Base-by-base conservation (phyloP, 2,329 filamentous ascomycete species). In the Aspergillus sergii region DNA sequence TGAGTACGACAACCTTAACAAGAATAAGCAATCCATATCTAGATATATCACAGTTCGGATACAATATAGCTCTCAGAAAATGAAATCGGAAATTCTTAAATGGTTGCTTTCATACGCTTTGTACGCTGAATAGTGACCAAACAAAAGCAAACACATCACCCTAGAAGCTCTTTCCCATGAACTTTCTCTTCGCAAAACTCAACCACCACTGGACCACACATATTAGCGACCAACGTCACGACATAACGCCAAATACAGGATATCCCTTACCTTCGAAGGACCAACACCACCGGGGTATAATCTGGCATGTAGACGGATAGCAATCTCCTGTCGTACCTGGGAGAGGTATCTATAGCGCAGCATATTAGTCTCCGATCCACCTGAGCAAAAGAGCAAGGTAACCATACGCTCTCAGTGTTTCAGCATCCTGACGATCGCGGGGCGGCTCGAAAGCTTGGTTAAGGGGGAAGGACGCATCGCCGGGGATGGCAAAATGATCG, bases 101-200 rank as follows among this genome's bases (percentile, higher is more conserved):
- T 19, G 58, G 39, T 43, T 53, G 36, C 61, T 58, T 65, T 68
- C 65, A 66, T 59, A 68, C 66, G 67, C 66, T 67, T 43, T 64
- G 48, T 62, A 61, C 62, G 39, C 58, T 53, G 58, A 62, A 54
- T 36, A 54, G 58, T 34, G 48, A 48, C 41, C 53, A 28, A 46
- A 62, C 53, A 53, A 69, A 70, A 66, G 63, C 61, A 64, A 34
- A 60, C 74, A 23, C 45, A 39, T 61, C 56, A 63, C 43, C 72
- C 69, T 84, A 94, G 81, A 95, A 83, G 70, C 88, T 87, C 88
- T 98, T 98, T 78, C 94, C 94, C 95, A 99, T 98, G 77, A 99
- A 99, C 88, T 97, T 97, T 82, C 95, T 90, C 89, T 98, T 98
- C 59, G 92, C 92, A 79, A 97, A 99, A 85, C 95, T 98, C 78